Base-by-base conservation (phyloP, 345 rosid genomes). In the Eucalyptus dawsonii region DNA sequence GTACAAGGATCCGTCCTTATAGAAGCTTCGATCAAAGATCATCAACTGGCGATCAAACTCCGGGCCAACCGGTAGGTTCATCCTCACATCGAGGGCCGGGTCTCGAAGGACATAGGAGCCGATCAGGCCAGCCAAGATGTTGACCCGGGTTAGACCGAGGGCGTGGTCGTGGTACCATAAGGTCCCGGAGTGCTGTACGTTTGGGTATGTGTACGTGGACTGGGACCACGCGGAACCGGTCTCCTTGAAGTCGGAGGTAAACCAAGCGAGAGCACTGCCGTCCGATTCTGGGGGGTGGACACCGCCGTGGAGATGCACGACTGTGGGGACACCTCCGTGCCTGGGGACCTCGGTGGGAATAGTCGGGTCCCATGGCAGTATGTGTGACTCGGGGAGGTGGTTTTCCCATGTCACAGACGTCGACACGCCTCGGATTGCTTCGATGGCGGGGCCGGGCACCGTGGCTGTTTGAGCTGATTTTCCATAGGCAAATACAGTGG, bases 111-210 rank as follows among this genome's bases (percentile, higher is more conserved):
- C 47, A 5, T 91, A 89, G 25, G 90, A 86, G 12, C 87, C 92
- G 2, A 87, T 31, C 14, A 91, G 87, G 51, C 92, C 89, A 12
- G 92, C 89, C 67, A 91, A 80, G 47, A 91, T 90, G 89, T 91
- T 91, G 89, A 67, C 86, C 9, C 92, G 51, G 8, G 92, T 91
- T 88, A 91, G 53, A 14, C 92, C 92, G 15, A 83, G 14, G 47
- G 90, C 50, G 40, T 91, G 92, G n/a, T 91, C 89, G 86, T 91
- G 92, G 76, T 91, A 91, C 92, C 90, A 91, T 34, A 91, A 47
- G 50, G 31, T 91, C 25, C 90, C 91, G 6, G 91, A 37, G 34
- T 80, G 88, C 5, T 90, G 91, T 34, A 67, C 34, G 80, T 90
- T 87, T 13, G 85, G 90, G 65, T 89, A 91, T 42, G 42, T 31